These are phyloP conservation scores for Solanum clarkiae DNA, from an alignment of 257 asterid species.

Conservation along the genomic window DNA sequence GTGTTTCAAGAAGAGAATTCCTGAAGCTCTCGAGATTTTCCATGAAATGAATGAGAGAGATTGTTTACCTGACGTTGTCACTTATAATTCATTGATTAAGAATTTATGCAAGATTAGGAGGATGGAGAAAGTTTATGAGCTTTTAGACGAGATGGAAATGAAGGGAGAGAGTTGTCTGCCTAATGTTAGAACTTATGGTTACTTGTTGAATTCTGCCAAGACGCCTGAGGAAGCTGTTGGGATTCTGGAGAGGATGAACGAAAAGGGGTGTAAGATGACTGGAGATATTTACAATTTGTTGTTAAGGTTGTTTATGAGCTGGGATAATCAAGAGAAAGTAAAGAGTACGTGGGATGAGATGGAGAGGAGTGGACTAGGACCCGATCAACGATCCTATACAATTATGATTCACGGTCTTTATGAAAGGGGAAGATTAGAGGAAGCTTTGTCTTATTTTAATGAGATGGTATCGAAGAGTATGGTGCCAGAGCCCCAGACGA, in stretches of 20 bases:
- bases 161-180: conserved; percentile 40
- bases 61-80: conserved; percentile 36
- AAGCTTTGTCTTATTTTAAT: conserved; percentile 31
- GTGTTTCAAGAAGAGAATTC: conserved; percentile 83
- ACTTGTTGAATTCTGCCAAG: conserved; percentile 38
- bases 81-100: conserved; percentile 61
- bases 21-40: conserved; percentile 59
- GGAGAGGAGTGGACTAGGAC: conserved; percentile 64
- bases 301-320: conserved; percentile 56
- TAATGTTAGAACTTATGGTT: conserved; percentile 38
- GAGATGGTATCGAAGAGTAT: conserved; percentile 62
- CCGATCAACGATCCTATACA: conserved; percentile 61
- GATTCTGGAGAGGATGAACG: conserved; percentile 51
- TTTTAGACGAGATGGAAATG: conserved; percentile 49
- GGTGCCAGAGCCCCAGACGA: conserved; percentile 46
- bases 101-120: conserved; percentile 58
- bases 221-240: conserved; percentile 33
- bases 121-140: conserved; percentile 50
- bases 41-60: conserved; percentile 38
- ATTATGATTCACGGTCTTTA: conserved; percentile 54
- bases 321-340: conserved; percentile 38
- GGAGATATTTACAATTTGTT: conserved; percentile 51
- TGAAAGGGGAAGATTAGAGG: conserved; percentile 27
- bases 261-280: conserved; percentile 28
- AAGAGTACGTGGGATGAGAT: conserved; percentile 49